Percentiles rank a stretch among this genome's conserved stretches.
phyloP scores from a whole-genome alignment of 331 rosid genomes.

The Malus hybrid region DNA sequence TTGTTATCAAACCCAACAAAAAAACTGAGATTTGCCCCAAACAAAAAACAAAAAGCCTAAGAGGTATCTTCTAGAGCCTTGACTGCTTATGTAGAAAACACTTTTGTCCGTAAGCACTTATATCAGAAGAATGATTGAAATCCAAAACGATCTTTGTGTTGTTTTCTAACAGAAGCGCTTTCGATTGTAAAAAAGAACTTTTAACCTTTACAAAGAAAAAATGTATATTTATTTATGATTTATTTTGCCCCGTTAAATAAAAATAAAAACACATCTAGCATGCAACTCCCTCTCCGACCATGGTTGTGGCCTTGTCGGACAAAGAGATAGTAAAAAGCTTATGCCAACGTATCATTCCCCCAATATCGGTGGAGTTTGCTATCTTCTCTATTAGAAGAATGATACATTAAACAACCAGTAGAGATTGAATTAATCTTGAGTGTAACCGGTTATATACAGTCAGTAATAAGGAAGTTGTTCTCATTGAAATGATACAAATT shows the following conservation, averaged over 20 bases:
- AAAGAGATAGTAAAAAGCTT: not conserved
- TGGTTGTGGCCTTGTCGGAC: not conserved
- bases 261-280: not conserved
- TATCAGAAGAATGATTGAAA: not conserved
- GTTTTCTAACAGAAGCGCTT: not conserved
- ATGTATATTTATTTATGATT: no score
- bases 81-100: not conserved
- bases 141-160: not conserved
- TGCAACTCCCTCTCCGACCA: not conserved
- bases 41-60: no score
- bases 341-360: not conserved
- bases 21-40: no score
- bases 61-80: fast-evolving
- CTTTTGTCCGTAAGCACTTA: no score
- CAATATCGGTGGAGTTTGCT: not conserved
- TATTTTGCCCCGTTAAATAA: no score
- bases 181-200: no score
- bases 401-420: no score
- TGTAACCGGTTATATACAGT: no score
- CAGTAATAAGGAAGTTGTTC: no score
- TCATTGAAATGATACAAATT: no score
- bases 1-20: not conserved
- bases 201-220: not conserved
- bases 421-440: no score
- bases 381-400: no score